These are phyloP conservation scores for Capsaspora owczarzaki DNA, from an alignment of 78 protist genomes.

Conservation along the genomic window DNA sequence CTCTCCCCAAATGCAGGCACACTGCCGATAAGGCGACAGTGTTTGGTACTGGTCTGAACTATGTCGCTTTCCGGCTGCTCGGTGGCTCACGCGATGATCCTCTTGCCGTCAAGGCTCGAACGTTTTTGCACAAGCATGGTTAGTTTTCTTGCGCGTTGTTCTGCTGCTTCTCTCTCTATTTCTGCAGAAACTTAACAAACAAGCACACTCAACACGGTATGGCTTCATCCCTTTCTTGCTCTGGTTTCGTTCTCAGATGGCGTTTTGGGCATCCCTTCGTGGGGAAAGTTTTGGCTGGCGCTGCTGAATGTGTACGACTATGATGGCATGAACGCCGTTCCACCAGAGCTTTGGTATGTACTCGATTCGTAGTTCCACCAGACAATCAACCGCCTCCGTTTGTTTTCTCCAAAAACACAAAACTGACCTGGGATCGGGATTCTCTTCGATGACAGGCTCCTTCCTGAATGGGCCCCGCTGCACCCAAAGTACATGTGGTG, in stretches of 20 bases:
- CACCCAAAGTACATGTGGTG: slow-evolving; percentile 68
- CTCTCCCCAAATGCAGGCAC: neutral
- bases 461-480: slow-evolving; percentile 66
- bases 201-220: neutral
- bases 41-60: slow-evolving; percentile 78
- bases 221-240: neutral
- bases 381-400: too few relatives aligned
- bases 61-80: slow-evolving; percentile 73
- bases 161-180: neutral
- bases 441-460: slow-evolving; percentile 35
- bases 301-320: slow-evolving; percentile 57
- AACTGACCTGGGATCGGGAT: too few relatives aligned
- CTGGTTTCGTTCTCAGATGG: slow-evolving; percentile 35
- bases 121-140: slow-evolving; percentile 36
- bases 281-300: slow-evolving; percentile 90
- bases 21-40: slow-evolving; percentile 69
- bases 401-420: too few relatives aligned
- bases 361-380: too few relatives aligned
- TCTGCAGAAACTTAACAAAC: neutral
- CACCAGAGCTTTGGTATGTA: slow-evolving; percentile 79
- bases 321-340: slow-evolving; percentile 65
- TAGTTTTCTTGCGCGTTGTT: neutral
- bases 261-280: slow-evolving; percentile 62
- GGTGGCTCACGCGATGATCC: slow-evolving; percentile 52
- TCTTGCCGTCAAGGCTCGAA: slow-evolving; percentile 27